phyloP scores from a whole-genome alignment of 2,329 filamentous ascomycete genomes.

The Sarocladium oryzae region DNA sequence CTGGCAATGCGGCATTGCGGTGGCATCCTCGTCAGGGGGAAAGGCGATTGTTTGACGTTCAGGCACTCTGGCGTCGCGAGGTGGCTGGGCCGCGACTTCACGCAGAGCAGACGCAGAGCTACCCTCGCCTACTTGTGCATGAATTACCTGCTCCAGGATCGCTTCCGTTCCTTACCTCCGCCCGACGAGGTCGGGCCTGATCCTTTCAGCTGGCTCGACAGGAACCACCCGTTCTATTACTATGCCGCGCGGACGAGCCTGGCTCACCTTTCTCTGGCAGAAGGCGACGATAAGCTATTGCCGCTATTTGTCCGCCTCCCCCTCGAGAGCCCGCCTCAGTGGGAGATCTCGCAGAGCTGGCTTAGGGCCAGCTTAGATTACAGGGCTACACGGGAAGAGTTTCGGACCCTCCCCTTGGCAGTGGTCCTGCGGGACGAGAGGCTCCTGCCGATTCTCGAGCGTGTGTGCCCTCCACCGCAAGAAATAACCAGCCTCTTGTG shows the following conservation, averaged over 20 bases:
- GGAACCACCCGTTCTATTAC: not conserved
- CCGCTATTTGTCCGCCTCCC: conserved; percentile 12
- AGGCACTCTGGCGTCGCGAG: not conserved
- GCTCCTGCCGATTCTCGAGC: not conserved
- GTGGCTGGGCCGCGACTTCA: not conserved
- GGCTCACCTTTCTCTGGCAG: not conserved
- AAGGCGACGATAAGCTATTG: not conserved
- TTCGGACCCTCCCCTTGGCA: not conserved
- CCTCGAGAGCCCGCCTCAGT: conserved; percentile 9
- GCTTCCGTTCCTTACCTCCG: not conserved
- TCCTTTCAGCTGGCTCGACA: not conserved
- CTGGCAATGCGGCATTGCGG: not conserved
- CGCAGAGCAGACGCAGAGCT: not conserved
- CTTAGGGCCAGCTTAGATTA: not conserved
- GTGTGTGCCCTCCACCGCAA: not conserved
- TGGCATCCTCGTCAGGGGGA: not conserved
- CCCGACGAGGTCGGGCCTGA: not conserved
- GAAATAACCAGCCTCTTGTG: not conserved
- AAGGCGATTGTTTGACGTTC: not conserved
- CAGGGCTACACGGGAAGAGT: not conserved
- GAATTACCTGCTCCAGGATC: conserved; percentile 10
- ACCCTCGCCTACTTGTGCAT: conserved; percentile 6
- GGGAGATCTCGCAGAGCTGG: not conserved
- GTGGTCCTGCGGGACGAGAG: not conserved
- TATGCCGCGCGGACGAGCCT: not conserved